These are phyloP conservation scores for Trichoderma afroharzianum DNA, from an alignment of 2,329 filamentous ascomycete genomes.

Conservation along the genomic window DNA sequence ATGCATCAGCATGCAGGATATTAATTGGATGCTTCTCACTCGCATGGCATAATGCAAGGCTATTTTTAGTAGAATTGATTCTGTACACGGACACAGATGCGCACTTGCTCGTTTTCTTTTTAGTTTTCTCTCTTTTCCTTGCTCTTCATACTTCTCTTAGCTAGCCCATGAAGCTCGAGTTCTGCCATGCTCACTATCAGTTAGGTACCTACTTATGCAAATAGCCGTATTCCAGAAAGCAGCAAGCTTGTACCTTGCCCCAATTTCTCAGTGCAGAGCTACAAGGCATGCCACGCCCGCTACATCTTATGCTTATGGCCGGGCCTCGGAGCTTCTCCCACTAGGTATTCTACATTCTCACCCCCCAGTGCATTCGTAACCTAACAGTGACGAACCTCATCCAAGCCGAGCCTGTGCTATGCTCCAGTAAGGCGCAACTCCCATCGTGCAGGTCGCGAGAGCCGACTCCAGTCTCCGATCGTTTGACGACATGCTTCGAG, in stretches of 20 bases:
- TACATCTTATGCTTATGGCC: conserved; percentile 10
- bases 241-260: neutral
- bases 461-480: neutral
- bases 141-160: neutral
- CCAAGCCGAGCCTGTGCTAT: neutral
- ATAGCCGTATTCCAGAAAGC: neutral
- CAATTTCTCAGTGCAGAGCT: neutral
- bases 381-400: conserved; percentile 7
- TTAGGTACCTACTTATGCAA: conserved; percentile 1
- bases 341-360: neutral
- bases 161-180: neutral
- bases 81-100: neutral
- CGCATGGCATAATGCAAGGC: neutral
- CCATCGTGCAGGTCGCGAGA: neutral
- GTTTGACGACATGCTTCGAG: conserved; percentile 8
- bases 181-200: neutral
- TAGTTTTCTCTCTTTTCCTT: neutral
- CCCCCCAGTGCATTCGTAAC: neutral
- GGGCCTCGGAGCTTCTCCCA: conserved; percentile 9
- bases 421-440: neutral
- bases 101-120: neutral
- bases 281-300: neutral
- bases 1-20: neutral
- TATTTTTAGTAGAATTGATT: neutral
- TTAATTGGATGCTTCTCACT: neutral